These are phyloP conservation scores for Tylopilus subfusipes DNA, from an alignment of 768 basidiomycete genomes.

Conservation along the genomic window DNA sequence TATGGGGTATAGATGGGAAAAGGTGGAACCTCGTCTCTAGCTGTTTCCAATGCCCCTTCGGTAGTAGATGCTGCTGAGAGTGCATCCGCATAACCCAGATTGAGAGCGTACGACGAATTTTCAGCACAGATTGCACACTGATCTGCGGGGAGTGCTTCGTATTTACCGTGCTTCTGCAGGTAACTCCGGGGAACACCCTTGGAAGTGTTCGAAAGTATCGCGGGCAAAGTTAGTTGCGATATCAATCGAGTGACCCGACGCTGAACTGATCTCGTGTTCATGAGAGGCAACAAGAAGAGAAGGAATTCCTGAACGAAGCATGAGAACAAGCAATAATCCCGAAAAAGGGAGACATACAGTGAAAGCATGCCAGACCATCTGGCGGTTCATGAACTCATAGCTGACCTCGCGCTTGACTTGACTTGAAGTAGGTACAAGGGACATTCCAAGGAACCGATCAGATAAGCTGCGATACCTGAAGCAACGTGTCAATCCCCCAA, in stretches of 20 bases:
- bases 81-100: constrained; percentile 50
- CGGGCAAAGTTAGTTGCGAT: constrained; percentile 23
- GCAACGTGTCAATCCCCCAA: constrained; percentile 1
- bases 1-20: too few relatives aligned
- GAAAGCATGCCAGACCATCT: constrained; percentile 99
- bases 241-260: constrained; percentile 46
- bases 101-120: constrained; percentile 60
- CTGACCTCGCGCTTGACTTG: constrained; percentile 81
- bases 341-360: constrained; percentile 55
- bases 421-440: constrained; percentile 65
- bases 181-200: constrained; percentile 10
- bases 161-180: constrained; percentile 49
- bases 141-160: constrained; percentile 61
- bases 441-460: constrained; percentile 74
- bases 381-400: constrained; percentile 99
- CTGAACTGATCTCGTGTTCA: constrained; percentile 65
- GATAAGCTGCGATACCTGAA: constrained; percentile 82
- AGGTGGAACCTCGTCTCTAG: constrained; percentile 21
- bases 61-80: constrained; percentile 33
- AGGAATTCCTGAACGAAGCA: constrained; percentile 81
- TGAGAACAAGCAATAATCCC: not conserved
- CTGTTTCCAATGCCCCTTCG: constrained; percentile 10
- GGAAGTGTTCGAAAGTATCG: constrained; percentile 32
- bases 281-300: constrained; percentile 83
- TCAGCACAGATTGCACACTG: constrained; percentile 92